Evolutionary conservation across 1,284 basidiomycete genomes (phyloP), one percentile per base, ranked within the genome.

Genomic region (Heliocybe sulcata): DNA sequence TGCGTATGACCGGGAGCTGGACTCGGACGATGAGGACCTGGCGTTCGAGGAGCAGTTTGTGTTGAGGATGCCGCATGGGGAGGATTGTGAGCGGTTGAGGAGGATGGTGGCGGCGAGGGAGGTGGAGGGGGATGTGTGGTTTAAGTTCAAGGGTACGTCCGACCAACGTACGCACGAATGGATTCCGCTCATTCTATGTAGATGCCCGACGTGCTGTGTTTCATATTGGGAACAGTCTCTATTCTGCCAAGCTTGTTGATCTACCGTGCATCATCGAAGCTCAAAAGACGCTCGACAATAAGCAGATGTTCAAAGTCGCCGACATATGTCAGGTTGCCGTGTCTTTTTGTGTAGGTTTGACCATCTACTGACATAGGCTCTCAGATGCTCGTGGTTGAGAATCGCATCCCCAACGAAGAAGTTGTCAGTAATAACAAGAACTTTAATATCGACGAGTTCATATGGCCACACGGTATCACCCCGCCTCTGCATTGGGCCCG

Each of bases 11-110:
- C 77, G 96, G 45, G 97, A 98, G 67, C 76, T 99, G 54, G 96
- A 99, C 69, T 94, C 92, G 58, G 89, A 90, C 61, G 92, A 96
- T 58, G 93, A 97, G 58, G 95, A 98, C 52, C 71, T 99, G 56
- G 86, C 87, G 2, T 98, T 99, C 65, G 97, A 99, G 71, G 97
- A 99, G 72, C 96, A 99, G 66, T 97, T 99, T 67, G 87, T 99
- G 56, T 74, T 99, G 29, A 75, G 95, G 42, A 85, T 99, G 77
- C 94, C 94, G 0, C 83, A 86, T 2, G 91, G 90, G 0, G 87
- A 90, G 55, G 90, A 92, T 61, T 83, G 82, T 53, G 86, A 90
- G 50, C 85, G 80, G 60, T 63, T 97, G 57, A 80, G 82, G 64
- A 92, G 92, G 72, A 85, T 92, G 78, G 85, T 96, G 11, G 79